Evolutionary conservation across 1,284 basidiomycete genomes (phyloP), one percentile per base, ranked within the genome.

Genomic region (Sphagnurus paluster): DNA sequence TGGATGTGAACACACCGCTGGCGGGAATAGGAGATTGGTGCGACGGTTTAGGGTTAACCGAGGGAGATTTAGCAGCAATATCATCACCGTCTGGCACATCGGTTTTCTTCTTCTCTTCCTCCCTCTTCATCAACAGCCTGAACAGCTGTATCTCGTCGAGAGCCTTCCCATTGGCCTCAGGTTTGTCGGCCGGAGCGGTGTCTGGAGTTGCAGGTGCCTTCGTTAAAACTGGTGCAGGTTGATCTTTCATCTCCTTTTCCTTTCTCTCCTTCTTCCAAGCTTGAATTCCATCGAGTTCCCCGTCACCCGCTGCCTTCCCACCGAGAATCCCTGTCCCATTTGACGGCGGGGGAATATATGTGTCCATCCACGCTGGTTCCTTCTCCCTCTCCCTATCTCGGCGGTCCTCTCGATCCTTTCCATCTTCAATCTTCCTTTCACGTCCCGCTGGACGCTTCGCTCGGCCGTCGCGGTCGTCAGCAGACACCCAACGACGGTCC

Each of bases 351-450:
- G 87, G 83, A 52, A 88, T 76, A 59, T 91, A 90, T n/a, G 88
- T 84, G 54, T 90, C 89, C 88, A 93, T 92, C 90, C 90, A 93
- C 13, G 90, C 90, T 16, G 90, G 91, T 60, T 92, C 88, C 57
- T 84, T 90, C 69, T 89, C 88, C 60, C 77, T 82, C 57, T 84
- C 82, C 53, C 75, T 57, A 20, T 65, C 66, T 43, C 63, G 55
- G 41, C 75, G 70, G 36, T 77, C 76, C 46, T 78, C 81, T 48
- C 71, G 71, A 24, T 80, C 81, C 56, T 75, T 78, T 16, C 64
- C 67, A 42, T 84, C 84, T 24, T 85, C 83, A 29, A 60, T 60
- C 48, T 79, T 77, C 50, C 76, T 75, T 38, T 89, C 87, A 36
- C 82, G 80, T 39, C 75, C 81, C 55, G 70, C 60, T 14, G 67